These are phyloP conservation scores for Helicostylum pulchrum DNA, from an alignment of 192 early-diverging fungal genomes.

Conservation along the genomic window DNA sequence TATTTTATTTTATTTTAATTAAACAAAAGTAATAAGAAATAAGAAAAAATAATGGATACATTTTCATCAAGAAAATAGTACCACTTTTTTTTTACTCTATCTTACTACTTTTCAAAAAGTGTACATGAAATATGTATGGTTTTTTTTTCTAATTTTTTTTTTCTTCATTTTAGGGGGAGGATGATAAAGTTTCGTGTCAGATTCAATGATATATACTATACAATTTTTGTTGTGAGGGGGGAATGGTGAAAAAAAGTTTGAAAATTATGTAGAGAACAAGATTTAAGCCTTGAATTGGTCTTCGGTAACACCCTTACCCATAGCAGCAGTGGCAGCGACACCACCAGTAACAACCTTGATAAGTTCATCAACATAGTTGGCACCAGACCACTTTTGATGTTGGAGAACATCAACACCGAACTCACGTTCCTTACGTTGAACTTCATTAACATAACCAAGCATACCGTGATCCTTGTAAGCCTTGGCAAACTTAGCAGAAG, in stretches of 20 bases:
- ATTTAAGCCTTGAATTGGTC: constrained; percentile 59
- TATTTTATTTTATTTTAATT: too few relatives aligned
- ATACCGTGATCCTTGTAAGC: constrained; percentile 87
- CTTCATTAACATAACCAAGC: constrained; percentile 90
- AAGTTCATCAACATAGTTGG: constrained; percentile 66
- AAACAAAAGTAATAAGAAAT: too few relatives aligned
- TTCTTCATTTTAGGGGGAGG: too few relatives aligned
- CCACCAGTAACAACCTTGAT: constrained; percentile 93
- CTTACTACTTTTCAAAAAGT: too few relatives aligned
- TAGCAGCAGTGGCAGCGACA: constrained; percentile 91
- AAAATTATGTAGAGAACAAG: background rate
- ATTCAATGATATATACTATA: background rate
- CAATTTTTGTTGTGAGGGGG: background rate
- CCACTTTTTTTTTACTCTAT: too few relatives aligned
- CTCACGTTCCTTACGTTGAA: constrained; percentile 91
- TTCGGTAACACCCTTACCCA: constrained; percentile 91
- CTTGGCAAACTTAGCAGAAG: constrained; percentile 78
- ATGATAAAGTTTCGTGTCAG: too few relatives aligned
- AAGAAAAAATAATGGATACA: too few relatives aligned
- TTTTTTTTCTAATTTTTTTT: too few relatives aligned
- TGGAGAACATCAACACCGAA: constrained; percentile 89
- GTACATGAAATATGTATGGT: too few relatives aligned
- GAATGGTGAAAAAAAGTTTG: background rate
- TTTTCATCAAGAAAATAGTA: too few relatives aligned
- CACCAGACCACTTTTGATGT: constrained; percentile 83